Base-by-base conservation (phyloP, 2,329 filamentous ascomycete species). In the Drechslera avenae region DNA sequence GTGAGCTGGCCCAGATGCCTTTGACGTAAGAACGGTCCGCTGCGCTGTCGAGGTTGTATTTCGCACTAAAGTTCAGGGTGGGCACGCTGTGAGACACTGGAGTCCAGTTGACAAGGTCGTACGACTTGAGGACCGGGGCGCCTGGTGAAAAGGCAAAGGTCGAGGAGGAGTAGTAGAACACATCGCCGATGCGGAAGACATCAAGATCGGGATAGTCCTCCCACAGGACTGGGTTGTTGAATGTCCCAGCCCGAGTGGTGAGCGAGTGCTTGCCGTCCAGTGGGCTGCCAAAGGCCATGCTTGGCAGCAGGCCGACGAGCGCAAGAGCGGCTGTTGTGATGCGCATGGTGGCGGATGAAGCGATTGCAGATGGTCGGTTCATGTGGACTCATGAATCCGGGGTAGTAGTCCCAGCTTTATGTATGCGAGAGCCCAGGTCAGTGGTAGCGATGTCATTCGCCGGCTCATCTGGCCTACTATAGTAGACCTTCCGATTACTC, bases 91-190 rank as follows among this genome's bases (percentile, higher is more conserved):
- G 74, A 2, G 68, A 67, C 8, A 74, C 70, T 5, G 69, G 73
- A 7, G 76, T 77, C 61, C 78, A 84, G 42, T 75, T 81, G 28
- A 80, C 76, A 0, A 86, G 75, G 60, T 85, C 81, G 42, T 78
- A 78, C 0, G 82, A 85, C 18, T 76, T 74, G 0, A 86, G 71
- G 2, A 86, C 73, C 0, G 83, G 82, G 0, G 82, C 83, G 8
- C 82, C 83, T 0, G 83, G 78, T 9, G 78, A 82, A 60, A 80
- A 84, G 43, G 81, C 79, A 60, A 85, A 81, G 5, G 76, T 83
- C 1, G 82, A 84, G 1, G 82, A 79, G 0, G 79, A 80, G 58
- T 80, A 81, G 66, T 84, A 85, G 64, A 77, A 81, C 2, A 75
- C 75, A 54, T 81, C 75, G 3, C 75, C 73, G 0, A 81, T 75